Base-by-base conservation (phyloP, 148 eudicot species). In the Rhododendron vialii region DNA sequence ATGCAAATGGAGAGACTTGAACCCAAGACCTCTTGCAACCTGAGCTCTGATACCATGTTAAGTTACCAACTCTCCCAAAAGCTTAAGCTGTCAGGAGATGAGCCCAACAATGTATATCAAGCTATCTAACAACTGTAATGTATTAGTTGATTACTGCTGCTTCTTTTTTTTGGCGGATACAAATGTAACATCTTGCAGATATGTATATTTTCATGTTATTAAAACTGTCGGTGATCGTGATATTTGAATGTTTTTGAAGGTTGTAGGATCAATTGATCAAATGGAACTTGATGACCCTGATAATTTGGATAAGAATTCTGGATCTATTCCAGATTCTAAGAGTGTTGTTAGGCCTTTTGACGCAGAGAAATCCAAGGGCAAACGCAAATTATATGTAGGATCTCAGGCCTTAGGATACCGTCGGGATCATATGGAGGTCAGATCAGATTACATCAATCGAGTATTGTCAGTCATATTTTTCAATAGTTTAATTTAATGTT, bases 371-470 rank as follows among this genome's bases (percentile, higher is more conserved):
- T 91, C 93, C 78, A 97, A 92, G 88, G 90, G 89, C 80, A 97
- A 93, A 88, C 95, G 92, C 84, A 97, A 94, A 86, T 87, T 97
- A 24, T 95, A 94, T 89, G 99, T 97, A 20, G 99, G 99, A 86
- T 92, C 98, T 55, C 98, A 94, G 88, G 93, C 93, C 83, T 86
- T 97, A 87, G 98, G 98, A 84, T 95, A 85, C 86, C 94, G 98
- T 81, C 96, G 99, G 79, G 98, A 97, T 91, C 91, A 97, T 90
- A 97, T 97, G 99, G 98, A 95, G 95, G 99, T 94, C 28, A 89
- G 89, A 88, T 53, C 65, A 47, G 59, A 55, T 55, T 88, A 43
- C 20, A 45, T 78, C 51, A 15, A 51, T 88, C 30, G 28, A 38
- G 84, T 28, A 43, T 15, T 26, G 7, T 15, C 35, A 50, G 65